These are phyloP conservation scores for Colletotrichum sp. DNA, from an alignment of 2,329 filamentous ascomycete species.

Conservation along the genomic window DNA sequence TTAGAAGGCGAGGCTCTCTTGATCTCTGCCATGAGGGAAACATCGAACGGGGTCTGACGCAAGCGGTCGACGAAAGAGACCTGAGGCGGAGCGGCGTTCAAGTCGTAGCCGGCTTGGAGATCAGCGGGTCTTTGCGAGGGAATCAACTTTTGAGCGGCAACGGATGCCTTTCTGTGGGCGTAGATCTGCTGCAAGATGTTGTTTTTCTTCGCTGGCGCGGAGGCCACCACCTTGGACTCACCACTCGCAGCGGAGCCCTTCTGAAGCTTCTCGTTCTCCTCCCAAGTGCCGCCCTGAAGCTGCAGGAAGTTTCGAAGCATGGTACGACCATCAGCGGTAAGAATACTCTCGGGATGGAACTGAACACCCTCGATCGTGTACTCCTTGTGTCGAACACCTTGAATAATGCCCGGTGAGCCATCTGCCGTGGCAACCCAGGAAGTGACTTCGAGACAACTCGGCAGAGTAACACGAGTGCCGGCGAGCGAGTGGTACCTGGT, in stretches of 20 bases:
- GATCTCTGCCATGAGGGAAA: slow-evolving; percentile 97
- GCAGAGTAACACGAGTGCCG: slow-evolving; percentile 86
- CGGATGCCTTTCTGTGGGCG: slow-evolving; percentile 74
- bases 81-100: slow-evolving; percentile 84
- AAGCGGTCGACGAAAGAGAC: slow-evolving; percentile 82
- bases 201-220: slow-evolving; percentile 62
- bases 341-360: slow-evolving; percentile 96
- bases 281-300: slow-evolving; percentile 91
- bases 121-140: slow-evolving; percentile 85
- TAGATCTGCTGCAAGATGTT: slow-evolving; percentile 95
- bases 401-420: slow-evolving; percentile 85
- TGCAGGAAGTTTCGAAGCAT: slow-evolving; percentile 94
- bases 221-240: slow-evolving; percentile 27
- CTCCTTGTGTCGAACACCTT: slow-evolving; percentile 94
- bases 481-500: slow-evolving; percentile 97
- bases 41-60: slow-evolving; percentile 80
- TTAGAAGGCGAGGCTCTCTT: slow-evolving; percentile 97
- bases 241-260: slow-evolving; percentile 39
- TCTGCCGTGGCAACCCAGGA: slow-evolving; percentile 86
- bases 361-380: slow-evolving; percentile 94
- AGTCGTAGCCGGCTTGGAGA: slow-evolving; percentile 83
- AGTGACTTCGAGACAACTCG: slow-evolving; percentile 84
- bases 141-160: slow-evolving; percentile 81
- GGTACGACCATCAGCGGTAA: slow-evolving; percentile 84
- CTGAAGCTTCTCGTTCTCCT: slow-evolving; percentile 71